Percentiles rank a stretch among this genome's conserved stretches.
phyloP scores from a whole-genome alignment of 2,329 filamentous ascomycete species.

The Aureobasidium melanogenum region DNA sequence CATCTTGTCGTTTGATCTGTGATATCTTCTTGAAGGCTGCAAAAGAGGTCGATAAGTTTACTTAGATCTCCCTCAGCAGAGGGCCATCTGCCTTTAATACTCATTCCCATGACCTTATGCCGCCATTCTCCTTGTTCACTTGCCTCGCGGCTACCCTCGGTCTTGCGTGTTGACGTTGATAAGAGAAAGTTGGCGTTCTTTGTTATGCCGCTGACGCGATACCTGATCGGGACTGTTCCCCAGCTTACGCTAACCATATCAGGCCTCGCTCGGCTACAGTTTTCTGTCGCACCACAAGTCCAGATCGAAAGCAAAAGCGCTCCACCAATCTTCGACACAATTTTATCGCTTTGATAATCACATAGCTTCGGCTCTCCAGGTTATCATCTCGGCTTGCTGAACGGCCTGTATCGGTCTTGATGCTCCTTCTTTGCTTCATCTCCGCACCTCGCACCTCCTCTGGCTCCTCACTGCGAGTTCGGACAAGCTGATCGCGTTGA shows the following conservation, averaged over 20 bases:
- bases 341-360: neutral
- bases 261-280: neutral
- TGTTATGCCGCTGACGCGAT: neutral
- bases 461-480: neutral
- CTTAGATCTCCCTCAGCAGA: neutral
- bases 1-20: neutral
- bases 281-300: neutral
- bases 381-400: slow-evolving; percentile 3
- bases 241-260: neutral
- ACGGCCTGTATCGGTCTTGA: slow-evolving; percentile 8
- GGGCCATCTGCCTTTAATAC: slow-evolving; percentile 8
- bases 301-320: neutral
- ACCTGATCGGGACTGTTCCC: neutral
- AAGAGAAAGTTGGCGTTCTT: slow-evolving; percentile 2
- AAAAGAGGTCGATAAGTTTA: slow-evolving; percentile 2
- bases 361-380: neutral
- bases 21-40: neutral
- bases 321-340: neutral
- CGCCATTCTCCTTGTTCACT: neutral
- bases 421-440: neutral
- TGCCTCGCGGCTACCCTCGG: slow-evolving; percentile 7
- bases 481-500: neutral
- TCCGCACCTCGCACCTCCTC: neutral
- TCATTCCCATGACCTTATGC: neutral
- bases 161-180: slow-evolving; percentile 5